Conservation (phyloP, 352 stramenopile species). For the Bremia lactucae region DNA sequence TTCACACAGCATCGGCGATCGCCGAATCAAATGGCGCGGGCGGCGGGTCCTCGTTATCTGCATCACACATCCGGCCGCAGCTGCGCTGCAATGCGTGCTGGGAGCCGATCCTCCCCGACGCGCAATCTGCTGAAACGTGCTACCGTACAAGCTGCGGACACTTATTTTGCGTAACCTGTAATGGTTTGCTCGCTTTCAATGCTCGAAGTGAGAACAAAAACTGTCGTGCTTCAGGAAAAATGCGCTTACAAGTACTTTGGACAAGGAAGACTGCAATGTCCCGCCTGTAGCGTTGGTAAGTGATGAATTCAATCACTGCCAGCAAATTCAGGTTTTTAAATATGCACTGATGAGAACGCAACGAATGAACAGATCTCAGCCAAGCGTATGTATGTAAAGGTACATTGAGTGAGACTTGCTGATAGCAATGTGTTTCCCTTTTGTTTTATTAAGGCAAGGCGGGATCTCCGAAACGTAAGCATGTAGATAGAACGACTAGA, state of each 20-base stretch:
- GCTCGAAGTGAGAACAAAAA: background rate
- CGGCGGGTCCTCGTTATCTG: constrained; percentile 5
- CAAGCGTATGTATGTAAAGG: constrained; percentile 49
- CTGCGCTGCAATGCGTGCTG: constrained; percentile 71
- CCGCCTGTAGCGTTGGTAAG: constrained; percentile 42
- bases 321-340: background rate
- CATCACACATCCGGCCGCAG: constrained; percentile 37
- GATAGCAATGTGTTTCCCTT: background rate
- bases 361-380: constrained; percentile 30
- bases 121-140: constrained; percentile 62
- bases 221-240: constrained; percentile 48
- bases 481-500: background rate
- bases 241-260: constrained; percentile 80
- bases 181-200: background rate
- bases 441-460: constrained; percentile 17
- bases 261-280: constrained; percentile 46
- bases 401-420: background rate
- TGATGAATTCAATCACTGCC: background rate
- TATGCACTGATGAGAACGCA: background rate
- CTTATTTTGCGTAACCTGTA: constrained; percentile 45
- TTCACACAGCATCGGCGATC: constrained; percentile 15
- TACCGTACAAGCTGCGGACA: constrained; percentile 71
- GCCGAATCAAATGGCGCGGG: constrained; percentile 41
- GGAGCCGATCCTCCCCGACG: constrained; percentile 49
- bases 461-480: constrained; percentile 63